Base-by-base conservation (phyloP, 768 basidiomycete species). In the Amanita polypyramis region DNA sequence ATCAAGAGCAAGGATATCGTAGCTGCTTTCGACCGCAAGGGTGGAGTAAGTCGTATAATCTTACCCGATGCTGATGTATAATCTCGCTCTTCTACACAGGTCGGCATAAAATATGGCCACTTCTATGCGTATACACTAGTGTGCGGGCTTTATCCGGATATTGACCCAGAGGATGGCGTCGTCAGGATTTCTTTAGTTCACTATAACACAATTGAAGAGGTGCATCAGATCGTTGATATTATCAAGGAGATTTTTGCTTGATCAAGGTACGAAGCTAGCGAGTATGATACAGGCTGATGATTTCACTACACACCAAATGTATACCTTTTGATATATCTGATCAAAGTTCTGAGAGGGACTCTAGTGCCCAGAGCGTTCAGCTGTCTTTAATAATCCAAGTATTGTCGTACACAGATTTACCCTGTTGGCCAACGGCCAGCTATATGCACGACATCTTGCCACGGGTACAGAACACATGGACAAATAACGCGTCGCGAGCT, bases 181-280 rank as follows among this genome's bases (percentile, higher is more conserved):
- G 80, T 87, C 17, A 74, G 87, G 3, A 77, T 88, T 47, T 86
- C 84, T 1, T 60, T 89, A 21, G 83, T 86, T 19, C 87, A 89
- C 55, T 86, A 88, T 55, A 87, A 88, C 56, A 88, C 86, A 0
- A 66, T 82, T 2, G 73, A 78, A 50, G 84, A 89, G 55, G 83
- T 85, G 1, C 61, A 77, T 46, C 65, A 53, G 55, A 79, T 89
- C 52, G 71, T 86, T 25, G 62, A 63, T 0, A 62, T 79, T 40
- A 58, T 85, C 47, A 70, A 75, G 51, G 75, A 77, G 52, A 63
- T 76, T 19, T 58, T 84, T 19, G 57, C 55, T 29, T 60, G 42
- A 42, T 34, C 4, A n/a, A 34, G 15, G 33, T n/a, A n/a, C n/a
- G n/a, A n/a, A 35, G 34, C 25, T 27, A 27, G 25, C 25, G 25